A percentile compares a stretch with the other conserved stretches of the same genome.
Conservation (phyloP, 2,329 filamentous ascomycete species). For the Colletotrichum euphorbiae region DNA sequence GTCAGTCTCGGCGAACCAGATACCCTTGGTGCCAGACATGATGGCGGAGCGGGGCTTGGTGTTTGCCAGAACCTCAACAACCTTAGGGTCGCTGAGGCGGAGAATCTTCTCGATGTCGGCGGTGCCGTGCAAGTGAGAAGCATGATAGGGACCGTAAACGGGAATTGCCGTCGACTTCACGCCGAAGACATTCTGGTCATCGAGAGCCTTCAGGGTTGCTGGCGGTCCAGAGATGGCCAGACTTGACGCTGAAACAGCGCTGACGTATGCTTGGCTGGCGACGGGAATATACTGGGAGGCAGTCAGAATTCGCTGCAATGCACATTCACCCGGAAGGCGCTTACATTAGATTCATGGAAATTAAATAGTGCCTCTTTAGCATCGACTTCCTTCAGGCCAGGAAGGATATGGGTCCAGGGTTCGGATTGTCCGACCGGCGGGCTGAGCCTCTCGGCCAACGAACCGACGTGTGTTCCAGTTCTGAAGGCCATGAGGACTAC, state of each 20-base stretch:
- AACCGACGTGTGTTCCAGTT: conserved; percentile 67
- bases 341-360: conserved; percentile 69
- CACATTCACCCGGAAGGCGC: conserved; percentile 33
- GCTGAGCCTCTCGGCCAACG: conserved; percentile 59
- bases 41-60: conserved; percentile 60
- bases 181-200: conserved; percentile 53
- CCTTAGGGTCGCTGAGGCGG: conserved; percentile 53
- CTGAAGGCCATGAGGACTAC: conserved; percentile 75
- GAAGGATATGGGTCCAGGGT: conserved; percentile 75
- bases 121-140: conserved; percentile 61
- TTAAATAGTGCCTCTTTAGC: conserved; percentile 62
- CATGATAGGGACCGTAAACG: conserved; percentile 69
- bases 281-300: conserved; percentile 54
- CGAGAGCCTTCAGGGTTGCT: conserved; percentile 57
- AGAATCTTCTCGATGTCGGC: conserved; percentile 60
- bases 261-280: conserved; percentile 64
- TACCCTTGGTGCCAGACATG: conserved; percentile 63
- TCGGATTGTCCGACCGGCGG: conserved; percentile 59
- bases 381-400: conserved; percentile 64
- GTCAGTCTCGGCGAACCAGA: conserved; percentile 53
- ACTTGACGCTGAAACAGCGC: conserved; percentile 60
- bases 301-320: background rate
- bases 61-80: conserved; percentile 53
- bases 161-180: conserved; percentile 61
- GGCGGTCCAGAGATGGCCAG: conserved; percentile 68